These are phyloP conservation scores for Cystoisospora suis DNA, from an alignment of 169 alveolate genomes.

Conservation along the genomic window DNA sequence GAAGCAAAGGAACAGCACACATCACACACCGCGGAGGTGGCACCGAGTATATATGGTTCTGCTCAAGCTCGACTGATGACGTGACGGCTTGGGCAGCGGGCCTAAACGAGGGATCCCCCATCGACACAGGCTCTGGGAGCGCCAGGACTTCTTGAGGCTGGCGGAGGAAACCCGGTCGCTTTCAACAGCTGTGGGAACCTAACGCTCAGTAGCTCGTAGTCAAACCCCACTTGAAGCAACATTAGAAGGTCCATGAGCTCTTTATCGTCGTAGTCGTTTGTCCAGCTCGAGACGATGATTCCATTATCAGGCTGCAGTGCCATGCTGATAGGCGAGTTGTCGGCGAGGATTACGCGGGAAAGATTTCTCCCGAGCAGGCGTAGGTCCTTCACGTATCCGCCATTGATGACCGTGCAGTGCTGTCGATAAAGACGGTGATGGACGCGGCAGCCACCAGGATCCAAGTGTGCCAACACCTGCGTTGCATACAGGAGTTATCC, in stretches of 20 bases:
- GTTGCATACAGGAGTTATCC: too few relatives aligned
- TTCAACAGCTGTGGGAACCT: too few relatives aligned
- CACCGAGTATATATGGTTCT: too few relatives aligned
- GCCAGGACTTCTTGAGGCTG: too few relatives aligned
- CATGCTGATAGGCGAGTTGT: conserved; percentile 87
- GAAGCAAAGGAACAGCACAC: neutral
- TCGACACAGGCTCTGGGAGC: too few relatives aligned
- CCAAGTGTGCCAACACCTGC: conserved; percentile 28
- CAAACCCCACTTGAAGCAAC: neutral
- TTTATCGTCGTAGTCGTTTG: conserved; percentile 24
- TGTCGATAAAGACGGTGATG: conserved; percentile 43
- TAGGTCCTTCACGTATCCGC: conserved; percentile 32
- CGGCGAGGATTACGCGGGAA: conserved; percentile 80
- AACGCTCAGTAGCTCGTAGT: too few relatives aligned
- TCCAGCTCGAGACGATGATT: conserved; percentile 84
- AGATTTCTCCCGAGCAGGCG: conserved; percentile 78
- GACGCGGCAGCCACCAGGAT: neutral
- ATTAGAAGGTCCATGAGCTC: conserved; percentile 16
- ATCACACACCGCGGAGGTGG: too few relatives aligned
- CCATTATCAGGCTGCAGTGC: conserved; percentile 89
- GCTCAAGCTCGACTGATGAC: too few relatives aligned
- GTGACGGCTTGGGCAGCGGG: too few relatives aligned
- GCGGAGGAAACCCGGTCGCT: too few relatives aligned
- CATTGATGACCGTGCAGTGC: conserved; percentile 42
- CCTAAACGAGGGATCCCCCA: too few relatives aligned